Evolutionary conservation across 2,329 filamentous ascomycete genomes (phyloP).

Genomic region (Colletotrichum sp.): DNA sequence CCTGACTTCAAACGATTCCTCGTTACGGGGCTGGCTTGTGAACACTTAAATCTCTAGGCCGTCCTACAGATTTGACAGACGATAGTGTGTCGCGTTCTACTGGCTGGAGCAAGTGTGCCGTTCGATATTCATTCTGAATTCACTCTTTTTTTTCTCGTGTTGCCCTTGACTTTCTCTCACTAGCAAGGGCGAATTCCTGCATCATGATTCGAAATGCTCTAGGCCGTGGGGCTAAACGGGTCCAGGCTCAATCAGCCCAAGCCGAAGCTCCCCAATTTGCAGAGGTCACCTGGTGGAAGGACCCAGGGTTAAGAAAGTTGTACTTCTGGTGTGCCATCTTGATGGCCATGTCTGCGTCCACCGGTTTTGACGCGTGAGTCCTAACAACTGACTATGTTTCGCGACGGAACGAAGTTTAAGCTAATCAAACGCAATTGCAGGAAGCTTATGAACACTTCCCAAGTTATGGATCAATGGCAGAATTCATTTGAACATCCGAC

Average conservation of each 20-base stretch:
- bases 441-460: constrained; percentile 62
- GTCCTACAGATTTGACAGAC: not conserved
- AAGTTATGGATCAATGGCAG: constrained; percentile 56
- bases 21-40: not conserved
- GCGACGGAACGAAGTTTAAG: not conserved
- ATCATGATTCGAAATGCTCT: not conserved
- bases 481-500: constrained; percentile 49
- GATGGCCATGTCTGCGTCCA: constrained; percentile 64
- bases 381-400: not conserved
- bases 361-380: constrained; percentile 56
- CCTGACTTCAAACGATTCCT: not conserved
- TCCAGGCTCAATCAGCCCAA: constrained; percentile 30
- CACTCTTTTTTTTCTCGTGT: not conserved
- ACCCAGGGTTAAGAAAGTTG: constrained; percentile 60
- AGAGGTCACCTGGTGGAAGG: constrained; percentile 58
- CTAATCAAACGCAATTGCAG: constrained; percentile 22
- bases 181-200: not conserved
- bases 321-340: constrained; percentile 59
- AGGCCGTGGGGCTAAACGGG: not conserved
- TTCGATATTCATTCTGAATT: not conserved
- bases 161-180: not conserved
- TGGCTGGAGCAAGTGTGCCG: not conserved
- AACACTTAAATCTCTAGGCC: not conserved
- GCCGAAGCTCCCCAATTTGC: constrained; percentile 55
- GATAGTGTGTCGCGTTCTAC: not conserved